Evolutionary conservation across 2,329 filamentous ascomycete genomes (phyloP).

Genomic region (Fusarium transvaalense): DNA sequence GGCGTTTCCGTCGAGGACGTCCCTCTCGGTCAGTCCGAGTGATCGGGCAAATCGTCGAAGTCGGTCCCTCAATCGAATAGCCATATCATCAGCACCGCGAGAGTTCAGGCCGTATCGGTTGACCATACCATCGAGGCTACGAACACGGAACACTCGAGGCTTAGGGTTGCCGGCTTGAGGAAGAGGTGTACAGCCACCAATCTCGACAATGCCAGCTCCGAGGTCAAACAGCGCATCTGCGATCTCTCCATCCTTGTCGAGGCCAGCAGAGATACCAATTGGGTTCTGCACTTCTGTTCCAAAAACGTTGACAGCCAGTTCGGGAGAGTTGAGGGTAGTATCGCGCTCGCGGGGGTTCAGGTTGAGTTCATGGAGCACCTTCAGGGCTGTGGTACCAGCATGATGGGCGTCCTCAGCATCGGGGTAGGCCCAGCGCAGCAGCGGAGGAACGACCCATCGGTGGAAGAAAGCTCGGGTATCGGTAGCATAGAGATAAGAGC

Average conservation of each 20-base stretch:
- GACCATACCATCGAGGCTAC: constrained; percentile 86
- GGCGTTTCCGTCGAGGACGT: constrained; percentile 81
- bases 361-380: constrained; percentile 77
- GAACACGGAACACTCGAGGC: constrained; percentile 88
- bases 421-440: constrained; percentile 74
- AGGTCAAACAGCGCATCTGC: constrained; percentile 86
- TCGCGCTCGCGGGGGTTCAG: constrained; percentile 86
- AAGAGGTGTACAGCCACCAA: constrained; percentile 89
- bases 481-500: constrained; percentile 76
- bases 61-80: constrained; percentile 80
- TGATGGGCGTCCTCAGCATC: constrained; percentile 96
- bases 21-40: constrained; percentile 76
- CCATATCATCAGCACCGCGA: constrained; percentile 87
- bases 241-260: constrained; percentile 94
- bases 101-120: constrained; percentile 98
- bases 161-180: constrained; percentile 89
- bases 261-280: constrained; percentile 92
- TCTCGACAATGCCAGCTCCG: constrained; percentile 88
- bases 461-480: constrained; percentile 80
- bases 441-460: constrained; percentile 73
- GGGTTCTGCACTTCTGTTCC: constrained; percentile 84
- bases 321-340: constrained; percentile 50
- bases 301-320: constrained; percentile 70
- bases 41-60: constrained; percentile 81
- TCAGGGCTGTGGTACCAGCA: constrained; percentile 77